These are phyloP conservation scores for Puccinia triticina DNA, from an alignment of 1,284 basidiomycete species.

Conservation along the genomic window DNA sequence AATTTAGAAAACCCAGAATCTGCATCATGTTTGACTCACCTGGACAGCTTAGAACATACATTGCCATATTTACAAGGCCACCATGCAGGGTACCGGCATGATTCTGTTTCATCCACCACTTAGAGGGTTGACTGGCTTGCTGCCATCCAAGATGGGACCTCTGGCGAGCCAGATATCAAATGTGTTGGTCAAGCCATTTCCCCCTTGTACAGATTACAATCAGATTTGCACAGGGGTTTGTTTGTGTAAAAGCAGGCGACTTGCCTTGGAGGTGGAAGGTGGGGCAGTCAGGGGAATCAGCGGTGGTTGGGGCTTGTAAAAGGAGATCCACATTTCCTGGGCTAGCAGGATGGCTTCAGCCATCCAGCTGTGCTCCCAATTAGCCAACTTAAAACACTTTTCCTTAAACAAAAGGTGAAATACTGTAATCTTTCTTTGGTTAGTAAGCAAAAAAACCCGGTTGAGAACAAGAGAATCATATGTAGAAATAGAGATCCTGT, in stretches of 20 bases:
- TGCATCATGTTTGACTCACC: background rate
- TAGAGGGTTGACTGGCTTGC: background rate
- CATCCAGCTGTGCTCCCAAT: background rate
- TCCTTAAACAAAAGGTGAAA: slow-evolving; percentile 4
- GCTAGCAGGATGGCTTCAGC: background rate
- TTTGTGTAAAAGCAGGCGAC: background rate
- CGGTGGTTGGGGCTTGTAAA: background rate
- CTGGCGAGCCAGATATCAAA: background rate
- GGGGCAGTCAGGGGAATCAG: background rate
- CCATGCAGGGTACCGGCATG: background rate
- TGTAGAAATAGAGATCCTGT: slow-evolving; percentile 5
- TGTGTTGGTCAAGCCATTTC: background rate
- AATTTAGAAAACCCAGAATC: too few relatives aligned
- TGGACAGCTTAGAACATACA: slow-evolving; percentile 2
- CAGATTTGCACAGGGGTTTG: background rate
- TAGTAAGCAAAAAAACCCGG: background rate
- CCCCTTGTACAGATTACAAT: background rate
- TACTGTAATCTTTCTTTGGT: background rate
- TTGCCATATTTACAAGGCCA: slow-evolving; percentile 4
- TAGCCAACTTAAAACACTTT: slow-evolving; percentile 4
- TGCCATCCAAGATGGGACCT: background rate
- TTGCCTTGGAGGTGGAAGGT: background rate
- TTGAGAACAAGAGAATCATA: background rate
- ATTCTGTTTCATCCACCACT: too few relatives aligned
- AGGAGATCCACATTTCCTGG: background rate